Evolutionary conservation across 495 filamentous ascomycete genomes (phyloP).

Genomic region (Neurospora sp.): DNA sequence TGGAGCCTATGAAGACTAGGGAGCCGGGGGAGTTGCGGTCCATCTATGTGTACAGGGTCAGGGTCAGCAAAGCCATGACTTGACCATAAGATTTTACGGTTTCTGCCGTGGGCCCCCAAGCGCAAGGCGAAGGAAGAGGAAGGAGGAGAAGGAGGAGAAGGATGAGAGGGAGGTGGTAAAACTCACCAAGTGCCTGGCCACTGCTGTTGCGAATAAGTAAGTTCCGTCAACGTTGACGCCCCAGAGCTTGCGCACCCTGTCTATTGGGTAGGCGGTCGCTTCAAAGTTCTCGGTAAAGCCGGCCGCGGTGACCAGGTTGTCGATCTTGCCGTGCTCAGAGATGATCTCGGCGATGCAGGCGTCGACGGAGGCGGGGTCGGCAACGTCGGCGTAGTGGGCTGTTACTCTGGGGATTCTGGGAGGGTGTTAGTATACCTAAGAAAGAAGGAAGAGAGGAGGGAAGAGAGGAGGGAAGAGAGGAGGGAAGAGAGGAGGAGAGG

Average conservation of each 20-base stretch:
- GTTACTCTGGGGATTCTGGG: slow-evolving; percentile 71
- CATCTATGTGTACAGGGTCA: slow-evolving; percentile 33
- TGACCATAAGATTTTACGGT: too few species aligned
- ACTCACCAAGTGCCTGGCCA: slow-evolving; percentile 63
- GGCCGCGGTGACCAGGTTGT: slow-evolving; percentile 88
- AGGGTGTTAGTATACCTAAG: not conserved
- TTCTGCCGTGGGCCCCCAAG: too few species aligned
- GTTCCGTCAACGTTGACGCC: slow-evolving; percentile 92
- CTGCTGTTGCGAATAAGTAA: slow-evolving; percentile 73
- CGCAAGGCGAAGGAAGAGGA: too few species aligned
- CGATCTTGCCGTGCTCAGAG: slow-evolving; percentile 65
- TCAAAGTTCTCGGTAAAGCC: slow-evolving; percentile 95
- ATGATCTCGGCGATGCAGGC: slow-evolving; percentile 57
- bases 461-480: not conserved
- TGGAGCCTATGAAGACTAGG: slow-evolving; percentile 92
- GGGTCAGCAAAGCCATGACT: too few species aligned
- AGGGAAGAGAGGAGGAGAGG: not conserved
- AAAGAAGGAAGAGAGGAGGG: not conserved
- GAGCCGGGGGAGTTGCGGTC: slow-evolving; percentile 65
- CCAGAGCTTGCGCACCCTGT: slow-evolving; percentile 86
- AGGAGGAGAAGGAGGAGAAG: too few species aligned
- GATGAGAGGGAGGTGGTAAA: too few species aligned
- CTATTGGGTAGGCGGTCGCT: slow-evolving; percentile 76
- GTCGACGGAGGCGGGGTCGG: slow-evolving; percentile 65
- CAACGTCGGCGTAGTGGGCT: slow-evolving; percentile 81